A percentile compares a stretch with the other conserved stretches of the same genome.
Conservation (phyloP, 108 stramenopile species). For the Pseudonitzschia multiseries region DNA sequence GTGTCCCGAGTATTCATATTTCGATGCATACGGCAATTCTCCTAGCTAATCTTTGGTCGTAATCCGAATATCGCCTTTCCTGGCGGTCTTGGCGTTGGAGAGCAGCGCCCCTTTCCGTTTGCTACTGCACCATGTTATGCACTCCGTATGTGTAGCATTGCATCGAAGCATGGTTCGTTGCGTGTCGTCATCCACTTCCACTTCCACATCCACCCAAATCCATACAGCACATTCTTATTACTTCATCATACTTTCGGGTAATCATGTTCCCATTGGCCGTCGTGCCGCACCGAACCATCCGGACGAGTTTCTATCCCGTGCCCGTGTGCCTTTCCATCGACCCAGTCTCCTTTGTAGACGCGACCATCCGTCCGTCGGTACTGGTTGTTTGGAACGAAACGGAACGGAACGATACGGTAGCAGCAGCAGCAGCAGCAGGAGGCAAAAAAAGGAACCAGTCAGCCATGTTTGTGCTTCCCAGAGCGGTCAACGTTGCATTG, state of each 20-base stretch:
- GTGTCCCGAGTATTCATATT: no score
- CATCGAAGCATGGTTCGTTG: no score
- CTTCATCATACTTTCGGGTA: slow-evolving; percentile 13
- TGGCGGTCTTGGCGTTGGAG: no score
- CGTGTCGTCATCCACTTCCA: no score
- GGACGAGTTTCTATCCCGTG: slow-evolving; percentile 37
- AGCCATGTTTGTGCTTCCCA: background rate
- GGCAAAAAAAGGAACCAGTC: no score
- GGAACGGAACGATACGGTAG: background rate
- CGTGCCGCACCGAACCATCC: slow-evolving; percentile 46
- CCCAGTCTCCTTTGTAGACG: slow-evolving; percentile 44
- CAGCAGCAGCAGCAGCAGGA: slow-evolving; percentile 6
- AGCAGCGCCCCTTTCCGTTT: no score
- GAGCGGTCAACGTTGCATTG: background rate
- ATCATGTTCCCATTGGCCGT: slow-evolving; percentile 43
- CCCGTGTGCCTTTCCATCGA: slow-evolving; percentile 38
- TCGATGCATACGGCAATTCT: no score
- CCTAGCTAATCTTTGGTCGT: no score
- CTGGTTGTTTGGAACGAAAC: background rate
- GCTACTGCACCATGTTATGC: no score
- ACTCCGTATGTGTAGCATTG: no score
- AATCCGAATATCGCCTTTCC: no score
- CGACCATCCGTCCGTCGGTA: slow-evolving; percentile 36
- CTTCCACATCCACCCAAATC: background rate
- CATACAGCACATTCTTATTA: background rate